A percentile compares a stretch with the other conserved stretches of the same genome.
phyloP scores from a whole-genome alignment of 2,329 filamentous ascomycete species.

The Cryphonectria nitschkei region DNA sequence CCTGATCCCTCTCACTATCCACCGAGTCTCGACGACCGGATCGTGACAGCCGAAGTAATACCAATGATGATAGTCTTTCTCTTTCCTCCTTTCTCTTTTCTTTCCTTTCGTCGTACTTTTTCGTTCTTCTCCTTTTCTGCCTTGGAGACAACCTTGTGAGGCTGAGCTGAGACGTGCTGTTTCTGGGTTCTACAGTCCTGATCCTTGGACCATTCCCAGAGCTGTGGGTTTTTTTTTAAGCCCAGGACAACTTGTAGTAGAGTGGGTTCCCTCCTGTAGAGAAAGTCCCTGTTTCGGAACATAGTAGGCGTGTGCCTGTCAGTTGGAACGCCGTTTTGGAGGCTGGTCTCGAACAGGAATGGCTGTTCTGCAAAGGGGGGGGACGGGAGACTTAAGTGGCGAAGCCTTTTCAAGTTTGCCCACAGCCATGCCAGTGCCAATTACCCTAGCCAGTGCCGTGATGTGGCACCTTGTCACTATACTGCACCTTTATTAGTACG shows the following conservation, averaged over 20 bases:
- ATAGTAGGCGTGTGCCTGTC: not conserved
- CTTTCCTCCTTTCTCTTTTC: too few relatives aligned
- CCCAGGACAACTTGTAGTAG: not conserved
- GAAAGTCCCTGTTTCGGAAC: not conserved
- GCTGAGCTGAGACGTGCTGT: not conserved
- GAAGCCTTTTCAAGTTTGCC: not conserved
- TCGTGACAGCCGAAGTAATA: conserved; percentile 10
- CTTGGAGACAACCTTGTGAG: not conserved
- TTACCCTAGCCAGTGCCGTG: not conserved
- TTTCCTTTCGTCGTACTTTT: not conserved
- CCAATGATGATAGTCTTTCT: not conserved
- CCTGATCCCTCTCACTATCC: not conserved
- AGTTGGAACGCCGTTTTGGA: not conserved
- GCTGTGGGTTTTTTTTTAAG: not conserved
- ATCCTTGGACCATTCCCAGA: not conserved
- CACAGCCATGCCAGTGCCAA: too few relatives aligned
- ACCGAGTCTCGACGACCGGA: not conserved
- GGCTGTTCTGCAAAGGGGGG: not conserved
- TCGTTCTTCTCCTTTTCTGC: not conserved
- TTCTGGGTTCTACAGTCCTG: not conserved
- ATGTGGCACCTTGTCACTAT: not conserved
- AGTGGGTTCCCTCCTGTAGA: conserved; percentile 6
- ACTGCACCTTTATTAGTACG: not conserved
- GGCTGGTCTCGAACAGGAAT: conserved; percentile 5
- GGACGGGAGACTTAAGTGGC: not conserved